Evolutionary conservation across 805 yeast genomes (phyloP).

Genomic region (Ogataea neopini): DNA sequence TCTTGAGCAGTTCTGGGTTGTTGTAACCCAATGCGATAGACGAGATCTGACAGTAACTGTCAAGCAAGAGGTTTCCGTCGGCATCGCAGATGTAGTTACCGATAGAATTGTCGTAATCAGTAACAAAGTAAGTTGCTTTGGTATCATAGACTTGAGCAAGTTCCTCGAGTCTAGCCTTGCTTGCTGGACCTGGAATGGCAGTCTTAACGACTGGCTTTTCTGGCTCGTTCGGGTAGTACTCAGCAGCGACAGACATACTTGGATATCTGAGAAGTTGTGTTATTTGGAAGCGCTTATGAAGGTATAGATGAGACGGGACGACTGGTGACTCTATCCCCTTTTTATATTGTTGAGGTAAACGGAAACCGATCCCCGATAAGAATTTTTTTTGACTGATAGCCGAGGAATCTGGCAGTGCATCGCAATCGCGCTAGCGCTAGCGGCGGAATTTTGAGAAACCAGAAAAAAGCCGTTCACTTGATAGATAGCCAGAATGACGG

Average conservation of each 20-base stretch:
- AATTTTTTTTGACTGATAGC: neutral
- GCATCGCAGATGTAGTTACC: constrained; percentile 70
- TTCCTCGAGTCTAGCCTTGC: constrained; percentile 39
- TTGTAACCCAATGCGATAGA: constrained; percentile 72
- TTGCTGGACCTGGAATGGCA: constrained; percentile 50
- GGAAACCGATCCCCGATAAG: constrained; percentile 11
- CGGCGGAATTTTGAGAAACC: too few species aligned
- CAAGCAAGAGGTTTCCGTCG: constrained; percentile 62
- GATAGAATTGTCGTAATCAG: constrained; percentile 60
- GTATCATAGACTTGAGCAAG: constrained; percentile 55
- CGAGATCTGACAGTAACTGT: constrained; percentile 71
- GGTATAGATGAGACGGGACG: too few species aligned
- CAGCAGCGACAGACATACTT: constrained; percentile 28
- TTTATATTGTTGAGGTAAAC: neutral
- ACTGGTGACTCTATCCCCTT: too few species aligned
- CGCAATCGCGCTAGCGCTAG: neutral
- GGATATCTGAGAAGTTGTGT: too few species aligned
- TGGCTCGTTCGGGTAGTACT: constrained; percentile 51
- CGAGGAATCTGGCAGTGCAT: constrained; percentile 3
- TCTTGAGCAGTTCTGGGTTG: constrained; percentile 60
- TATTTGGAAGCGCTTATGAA: too few species aligned
- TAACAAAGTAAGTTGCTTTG: constrained; percentile 62
- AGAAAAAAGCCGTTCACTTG: neutral
- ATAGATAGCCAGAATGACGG: too few species aligned
- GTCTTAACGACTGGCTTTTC: constrained; percentile 44